phyloP scores from a whole-genome alignment of 805 yeast species.

The Maudiozyma serrabonitensis region DNA sequence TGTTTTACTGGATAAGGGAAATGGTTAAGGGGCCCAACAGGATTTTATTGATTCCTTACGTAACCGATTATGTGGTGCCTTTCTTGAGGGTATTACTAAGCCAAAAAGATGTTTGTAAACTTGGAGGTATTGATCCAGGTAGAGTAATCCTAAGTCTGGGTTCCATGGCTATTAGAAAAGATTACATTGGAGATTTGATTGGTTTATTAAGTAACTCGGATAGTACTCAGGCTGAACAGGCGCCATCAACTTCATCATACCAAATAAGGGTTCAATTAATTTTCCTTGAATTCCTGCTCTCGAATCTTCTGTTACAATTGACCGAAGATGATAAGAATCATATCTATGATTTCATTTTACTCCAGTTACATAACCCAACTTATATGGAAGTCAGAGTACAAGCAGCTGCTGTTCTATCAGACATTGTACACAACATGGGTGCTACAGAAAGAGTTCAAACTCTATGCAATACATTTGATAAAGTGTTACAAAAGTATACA shows the following conservation, averaged over 20 bases:
- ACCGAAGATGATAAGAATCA: conserved; percentile 35
- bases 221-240: neutral
- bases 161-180: conserved; percentile 35
- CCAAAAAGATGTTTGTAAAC: conserved; percentile 72
- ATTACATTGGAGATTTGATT: conserved; percentile 1
- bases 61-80: conserved; percentile 51
- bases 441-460: conserved; percentile 26
- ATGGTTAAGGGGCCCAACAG: conserved; percentile 47
- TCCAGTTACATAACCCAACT: conserved; percentile 44
- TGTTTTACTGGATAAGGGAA: conserved; percentile 48
- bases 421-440: conserved; percentile 58
- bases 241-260: conserved; percentile 36
- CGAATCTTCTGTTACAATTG: conserved; percentile 54
- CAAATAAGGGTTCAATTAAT: conserved; percentile 61
- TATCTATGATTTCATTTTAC: conserved; percentile 42
- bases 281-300: conserved; percentile 61
- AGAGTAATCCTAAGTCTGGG: conserved; percentile 38
- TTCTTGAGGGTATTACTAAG: conserved; percentile 53
- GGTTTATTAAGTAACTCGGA: neutral
- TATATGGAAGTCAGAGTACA: conserved; percentile 68
- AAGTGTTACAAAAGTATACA: conserved; percentile 17
- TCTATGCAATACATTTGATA: conserved; percentile 36
- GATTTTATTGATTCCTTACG: conserved; percentile 41
- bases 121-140: conserved; percentile 51
- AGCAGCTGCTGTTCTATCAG: conserved; percentile 67